phyloP scores from a whole-genome alignment of 495 filamentous ascomycete species.

The Aspergillus olivimuriae region DNA sequence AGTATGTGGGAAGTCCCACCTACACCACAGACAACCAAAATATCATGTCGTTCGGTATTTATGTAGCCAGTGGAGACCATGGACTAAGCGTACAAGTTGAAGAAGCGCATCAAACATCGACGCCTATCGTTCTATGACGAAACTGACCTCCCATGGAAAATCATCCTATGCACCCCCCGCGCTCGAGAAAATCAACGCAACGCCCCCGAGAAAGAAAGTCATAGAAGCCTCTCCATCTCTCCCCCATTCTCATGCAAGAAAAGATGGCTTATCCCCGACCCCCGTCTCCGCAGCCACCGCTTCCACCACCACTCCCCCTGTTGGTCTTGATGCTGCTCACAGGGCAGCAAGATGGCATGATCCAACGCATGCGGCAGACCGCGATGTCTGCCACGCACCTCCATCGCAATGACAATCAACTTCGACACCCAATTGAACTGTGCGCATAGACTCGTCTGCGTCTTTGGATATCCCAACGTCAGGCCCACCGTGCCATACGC shows the following conservation, averaged over 20 bases:
- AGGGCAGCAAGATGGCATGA: constrained; percentile 71
- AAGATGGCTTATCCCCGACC: constrained; percentile 24
- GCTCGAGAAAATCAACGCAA: neutral
- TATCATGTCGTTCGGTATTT: too few relatives aligned
- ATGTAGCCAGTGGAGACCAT: too few relatives aligned
- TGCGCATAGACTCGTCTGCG: constrained; percentile 64
- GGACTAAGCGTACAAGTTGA: too few relatives aligned
- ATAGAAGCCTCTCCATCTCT: neutral
- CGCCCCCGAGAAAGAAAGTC: neutral
- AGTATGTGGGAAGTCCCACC: too few relatives aligned
- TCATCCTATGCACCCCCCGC: neutral
- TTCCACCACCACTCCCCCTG: constrained; percentile 39
- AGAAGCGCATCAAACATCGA: too few relatives aligned
- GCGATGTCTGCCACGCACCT: constrained; percentile 78
- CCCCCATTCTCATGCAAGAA: constrained; percentile 2
- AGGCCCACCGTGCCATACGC: constrained; percentile 91
- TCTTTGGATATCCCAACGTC: constrained; percentile 61
- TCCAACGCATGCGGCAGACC: constrained; percentile 82
- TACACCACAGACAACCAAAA: too few relatives aligned
- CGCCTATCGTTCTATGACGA: too few relatives aligned
- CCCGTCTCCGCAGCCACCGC: constrained; percentile 33
- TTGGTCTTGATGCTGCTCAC: constrained; percentile 32
- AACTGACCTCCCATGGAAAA: neutral
- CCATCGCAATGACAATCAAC: constrained; percentile 78
- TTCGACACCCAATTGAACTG: constrained; percentile 68